Evolutionary conservation across 2,329 filamentous ascomycete genomes (phyloP), one percentile per base, ranked within the genome.

Genomic region (Ophiobolus disseminans): DNA sequence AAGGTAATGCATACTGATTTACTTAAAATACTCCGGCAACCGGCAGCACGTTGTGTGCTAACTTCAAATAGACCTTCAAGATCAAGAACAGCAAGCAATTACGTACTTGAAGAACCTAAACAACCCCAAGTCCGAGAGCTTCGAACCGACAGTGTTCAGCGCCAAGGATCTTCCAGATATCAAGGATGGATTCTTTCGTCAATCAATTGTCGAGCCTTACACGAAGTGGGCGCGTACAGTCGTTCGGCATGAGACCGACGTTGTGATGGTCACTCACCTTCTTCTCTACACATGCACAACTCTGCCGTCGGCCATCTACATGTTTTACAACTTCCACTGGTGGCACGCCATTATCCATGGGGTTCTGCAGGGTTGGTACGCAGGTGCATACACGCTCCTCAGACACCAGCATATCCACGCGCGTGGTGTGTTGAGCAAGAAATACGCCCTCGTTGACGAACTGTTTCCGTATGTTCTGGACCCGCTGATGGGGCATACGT

Each of bases 371-470:
- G 74, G 82, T 25, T 88, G 80, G 67, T 91, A 86, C 64, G 82
- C 86, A 42, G 89, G 89, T 6, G 78, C 86, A 1, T 93, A 90
- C 73, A 93, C 89, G 0, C 78, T 93, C 28, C 85, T 93, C 82
- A 89, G 89, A 81, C 89, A 93, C 63, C 89, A 93, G 65, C 89
- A 93, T 69, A 92, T 93, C 60, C 89, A 93, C 68, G 85, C 85
- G 77, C 81, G 85, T 36, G 89, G 89, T 13, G 78, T 92, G 3
- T 73, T 92, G 26, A 73, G 77, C 19, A 82, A 82, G 60, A 68
- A 74, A 6, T 82, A 80, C 44, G 73, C 75, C 25, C 63, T 80
- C 22, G 71, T 92, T 49, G 89, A 93, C 63, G 66, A 73, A 5
- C 42, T 80, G 1, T 92, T 91, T 59, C 89, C 89, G 0, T 93